A percentile compares a stretch with the other conserved stretches of the same genome.
phyloP scores from a whole-genome alignment of 2,329 filamentous ascomycete species.

The Aspergillus ibericus region DNA sequence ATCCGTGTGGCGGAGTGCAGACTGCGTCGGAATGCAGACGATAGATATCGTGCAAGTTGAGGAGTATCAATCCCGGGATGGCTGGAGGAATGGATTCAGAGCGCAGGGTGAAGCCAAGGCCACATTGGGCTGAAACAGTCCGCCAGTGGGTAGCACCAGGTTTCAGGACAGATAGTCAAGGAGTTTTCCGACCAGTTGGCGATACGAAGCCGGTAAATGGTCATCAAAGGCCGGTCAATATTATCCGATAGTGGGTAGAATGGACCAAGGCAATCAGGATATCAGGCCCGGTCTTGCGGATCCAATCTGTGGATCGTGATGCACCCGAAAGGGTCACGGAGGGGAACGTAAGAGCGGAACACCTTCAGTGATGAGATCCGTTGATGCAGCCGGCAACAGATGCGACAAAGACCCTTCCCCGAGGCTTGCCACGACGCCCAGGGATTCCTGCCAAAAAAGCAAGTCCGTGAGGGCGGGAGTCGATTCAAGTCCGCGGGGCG shows the following conservation, averaged over 20 bases:
- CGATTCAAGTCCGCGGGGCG: conserved; percentile 1
- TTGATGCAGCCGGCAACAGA: not conserved
- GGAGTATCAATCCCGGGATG: not conserved
- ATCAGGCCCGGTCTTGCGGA: not conserved
- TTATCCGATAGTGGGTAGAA: not conserved
- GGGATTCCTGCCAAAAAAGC: not conserved
- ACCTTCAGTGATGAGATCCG: not conserved
- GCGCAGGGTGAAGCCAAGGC: not conserved
- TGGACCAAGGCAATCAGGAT: not conserved
- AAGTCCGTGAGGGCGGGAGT: not conserved
- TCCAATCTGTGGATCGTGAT: not conserved
- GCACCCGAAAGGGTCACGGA: not conserved
- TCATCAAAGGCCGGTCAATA: not conserved
- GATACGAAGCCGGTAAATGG: not conserved
- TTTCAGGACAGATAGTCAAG: not conserved
- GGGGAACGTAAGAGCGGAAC: not conserved
- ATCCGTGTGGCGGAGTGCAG: conserved; percentile 20
- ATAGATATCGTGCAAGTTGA: not conserved
- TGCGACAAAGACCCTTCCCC: not conserved
- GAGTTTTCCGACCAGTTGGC: not conserved
- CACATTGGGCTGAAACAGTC: conserved; percentile 2
- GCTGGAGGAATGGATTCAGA: not conserved
- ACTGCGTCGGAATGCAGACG: not conserved
- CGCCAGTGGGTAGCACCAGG: not conserved
- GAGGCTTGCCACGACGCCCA: not conserved